Conservation (phyloP, 306 rosid species). For the Medicago lupulina region DNA sequence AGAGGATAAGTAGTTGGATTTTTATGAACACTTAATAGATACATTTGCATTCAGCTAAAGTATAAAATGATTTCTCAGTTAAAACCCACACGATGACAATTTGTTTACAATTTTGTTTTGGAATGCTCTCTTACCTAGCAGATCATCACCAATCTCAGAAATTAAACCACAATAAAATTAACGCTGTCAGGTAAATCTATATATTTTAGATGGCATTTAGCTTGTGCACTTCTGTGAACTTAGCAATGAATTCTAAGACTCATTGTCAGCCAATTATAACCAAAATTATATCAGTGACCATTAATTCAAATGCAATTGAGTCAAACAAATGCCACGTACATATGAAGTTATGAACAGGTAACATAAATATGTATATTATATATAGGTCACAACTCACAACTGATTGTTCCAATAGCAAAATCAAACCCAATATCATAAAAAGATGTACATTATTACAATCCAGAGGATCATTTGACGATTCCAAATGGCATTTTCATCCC, state of each 20-base stretch:
- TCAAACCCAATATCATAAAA: constrained; percentile 40
- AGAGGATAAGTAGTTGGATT: not conserved
- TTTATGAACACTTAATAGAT: not conserved
- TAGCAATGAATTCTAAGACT: not conserved
- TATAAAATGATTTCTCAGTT: not conserved
- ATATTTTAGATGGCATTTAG: not conserved
- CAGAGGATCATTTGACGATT: not conserved
- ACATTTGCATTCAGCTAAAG: not conserved
- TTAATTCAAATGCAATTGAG: not conserved
- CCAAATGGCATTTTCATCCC: constrained; percentile 24
- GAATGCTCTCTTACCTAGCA: not conserved
- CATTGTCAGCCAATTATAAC: not conserved
- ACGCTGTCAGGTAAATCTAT: not conserved
- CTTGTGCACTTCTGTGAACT: not conserved
- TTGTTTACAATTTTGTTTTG: not conserved
- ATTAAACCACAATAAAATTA: not conserved
- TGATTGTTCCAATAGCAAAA: constrained; percentile 10
- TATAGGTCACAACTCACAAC: constrained; percentile 29
- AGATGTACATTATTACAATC: constrained; percentile 47
- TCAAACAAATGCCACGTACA: not conserved
- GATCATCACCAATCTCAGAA: not conserved
- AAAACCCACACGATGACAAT: not conserved
- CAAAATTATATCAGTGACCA: not conserved
- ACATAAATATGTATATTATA: not conserved
- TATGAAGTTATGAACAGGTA: constrained; percentile 15